Base-by-base conservation (phyloP, 139 green algal genomes). In the Volvox reticuliferus region DNA sequence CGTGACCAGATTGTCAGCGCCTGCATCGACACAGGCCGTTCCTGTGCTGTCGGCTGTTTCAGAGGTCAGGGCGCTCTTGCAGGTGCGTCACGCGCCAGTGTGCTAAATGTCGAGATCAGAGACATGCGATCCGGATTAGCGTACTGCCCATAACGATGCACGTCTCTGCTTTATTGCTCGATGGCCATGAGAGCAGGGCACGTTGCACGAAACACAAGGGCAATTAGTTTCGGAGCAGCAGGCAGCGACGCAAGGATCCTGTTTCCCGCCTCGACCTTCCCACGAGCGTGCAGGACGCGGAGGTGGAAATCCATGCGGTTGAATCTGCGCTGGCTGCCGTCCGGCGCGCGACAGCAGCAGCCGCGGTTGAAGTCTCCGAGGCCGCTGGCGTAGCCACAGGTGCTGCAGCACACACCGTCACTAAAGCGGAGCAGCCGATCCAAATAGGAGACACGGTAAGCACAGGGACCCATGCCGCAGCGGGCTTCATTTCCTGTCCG, bases 21-120 rank as follows among this genome's bases (percentile, higher is more conserved):
- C 67, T 75, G 67, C 67, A 26, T 3, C 67, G 24, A 26, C 67
- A 5, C 76, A 35, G 24, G 19, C 76, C 1, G 14, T 35, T 13
- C 78, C 78, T 18, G 78, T 84, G 16, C 22, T 26, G 0, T 84
- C 86, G 12, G 86, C 86, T 30, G 86, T 90, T 21, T 77, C 86
- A 26, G 50, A 90, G 30, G 86, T 90, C 21, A 71, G 86, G 21
- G 86, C 86, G 6, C 73, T 90, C 2, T 55, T 90, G 86, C 86
- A 83, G 86, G 86, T 90, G 33, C 28, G 84, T 0, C 20, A 33
- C 2, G 24, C 24, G 65, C 36, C 44, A 9, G 44, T 9, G 44
- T 55, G 44, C 44, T 55, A 55, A 55, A 9, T 9, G 9, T 55
- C 5, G 44, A 55, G 9, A 55, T 5, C 9, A 14, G 44, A 5